Base-by-base conservation (phyloP, 2,329 filamentous ascomycete species). In the Escovopsis sp. region DNA sequence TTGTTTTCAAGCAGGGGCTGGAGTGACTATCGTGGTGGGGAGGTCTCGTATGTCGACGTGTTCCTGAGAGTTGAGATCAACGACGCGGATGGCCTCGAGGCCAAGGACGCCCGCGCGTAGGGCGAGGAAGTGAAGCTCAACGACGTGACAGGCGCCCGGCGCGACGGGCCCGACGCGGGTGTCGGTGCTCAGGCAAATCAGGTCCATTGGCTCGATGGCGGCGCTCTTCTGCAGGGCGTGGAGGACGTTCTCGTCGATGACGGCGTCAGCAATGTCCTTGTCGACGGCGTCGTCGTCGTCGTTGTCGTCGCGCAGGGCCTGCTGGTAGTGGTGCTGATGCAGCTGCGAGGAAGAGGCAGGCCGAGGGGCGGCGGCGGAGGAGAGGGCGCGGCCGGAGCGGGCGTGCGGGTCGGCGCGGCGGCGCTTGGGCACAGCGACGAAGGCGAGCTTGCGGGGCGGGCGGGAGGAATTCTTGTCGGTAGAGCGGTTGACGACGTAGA, bases 111-210 rank as follows among this genome's bases (percentile, higher is more conserved):
- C 83, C 33, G 70, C 64, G 35, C 62, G 61, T 35, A 86, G 58
- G 4, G 81, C 76, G 35, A 86, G 60, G 44, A 88, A 86, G 44
- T 72, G 71, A 45, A 88, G 53, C 51, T 83, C 78, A 1, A 73
- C 75, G 27, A 79, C 77, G 46, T 85, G 80, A 48, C 80, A 87
- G 8, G 79, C 75, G 2, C 72, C 73, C 0, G 82, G 73, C 18
- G 75, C 70, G 27, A 90, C 58, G 23, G 80, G 79, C 1, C 82
- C 82, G 21, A 87, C 70, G 23, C 79, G 66, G 17, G 78, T 71
- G 53, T 87, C 81, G 4, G 80, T 76, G 39, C 76, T 85, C 34
- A 87, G 60, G 47, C 78, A 85, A n/a, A 85, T 63, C 23, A 87
- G 58, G 43, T 85, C 78, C 3, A 75, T 68, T 9, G 66, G 60